Evolutionary conservation across 805 yeast species (phyloP).

Genomic region (Pichia pseudocactophila): DNA sequence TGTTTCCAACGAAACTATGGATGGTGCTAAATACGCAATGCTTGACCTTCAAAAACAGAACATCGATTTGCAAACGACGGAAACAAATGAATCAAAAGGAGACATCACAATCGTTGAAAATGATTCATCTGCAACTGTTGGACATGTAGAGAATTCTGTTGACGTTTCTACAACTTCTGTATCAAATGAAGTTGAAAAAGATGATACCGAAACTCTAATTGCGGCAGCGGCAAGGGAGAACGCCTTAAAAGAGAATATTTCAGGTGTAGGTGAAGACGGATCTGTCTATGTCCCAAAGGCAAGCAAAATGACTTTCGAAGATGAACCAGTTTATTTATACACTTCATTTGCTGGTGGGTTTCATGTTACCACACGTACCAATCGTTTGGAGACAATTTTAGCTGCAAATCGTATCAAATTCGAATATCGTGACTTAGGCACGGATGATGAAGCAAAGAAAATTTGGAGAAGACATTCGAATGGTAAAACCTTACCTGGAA

Average conservation of each 20-base stretch:
- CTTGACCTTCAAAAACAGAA: no score
- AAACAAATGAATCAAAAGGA: no score
- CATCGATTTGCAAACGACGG: no score
- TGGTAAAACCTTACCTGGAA: constrained; percentile 75
- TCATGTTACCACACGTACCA: constrained; percentile 70
- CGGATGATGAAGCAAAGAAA: constrained; percentile 77
- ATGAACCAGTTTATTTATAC: constrained; percentile 63
- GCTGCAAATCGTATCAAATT: constrained; percentile 64
- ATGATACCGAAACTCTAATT: constrained; percentile 20
- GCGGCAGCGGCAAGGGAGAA: constrained; percentile 24
- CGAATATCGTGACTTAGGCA: constrained; percentile 70
- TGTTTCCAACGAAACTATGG: no score
- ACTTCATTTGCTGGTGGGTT: constrained; percentile 87
- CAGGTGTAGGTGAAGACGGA: constrained; percentile 10
- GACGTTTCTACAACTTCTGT: not conserved
- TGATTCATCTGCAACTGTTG: not conserved
- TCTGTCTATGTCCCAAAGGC: constrained; percentile 28
- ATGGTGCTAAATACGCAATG: no score
- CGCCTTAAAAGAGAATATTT: constrained; percentile 5
- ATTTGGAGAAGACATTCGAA: constrained; percentile 70
- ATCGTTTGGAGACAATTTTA: constrained; percentile 63
- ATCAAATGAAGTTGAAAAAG: constrained; percentile 9
- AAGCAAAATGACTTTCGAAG: constrained; percentile 29
- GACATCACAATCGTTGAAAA: no score
- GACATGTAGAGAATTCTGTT: not conserved